phyloP scores from a whole-genome alignment of 1,139 yeast species.

The Zygoascus sp. region DNA sequence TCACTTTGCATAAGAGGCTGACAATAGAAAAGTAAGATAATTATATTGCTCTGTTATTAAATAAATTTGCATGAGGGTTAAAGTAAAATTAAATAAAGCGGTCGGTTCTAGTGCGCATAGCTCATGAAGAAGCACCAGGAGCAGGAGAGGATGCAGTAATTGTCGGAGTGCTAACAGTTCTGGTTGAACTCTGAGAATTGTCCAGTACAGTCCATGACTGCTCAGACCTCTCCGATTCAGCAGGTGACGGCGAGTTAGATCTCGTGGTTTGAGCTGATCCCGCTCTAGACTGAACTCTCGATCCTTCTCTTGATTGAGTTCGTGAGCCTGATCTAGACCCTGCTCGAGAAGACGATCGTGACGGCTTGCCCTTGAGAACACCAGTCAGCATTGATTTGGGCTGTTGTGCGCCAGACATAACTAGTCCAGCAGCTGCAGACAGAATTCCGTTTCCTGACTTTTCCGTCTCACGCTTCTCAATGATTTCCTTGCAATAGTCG shows the following conservation, averaged over 20 bases:
- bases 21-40: too few relatives aligned
- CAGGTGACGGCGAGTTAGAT: slow-evolving; percentile 1
- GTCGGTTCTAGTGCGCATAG: background rate
- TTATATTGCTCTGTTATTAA: background rate
- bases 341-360: background rate
- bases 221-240: slow-evolving; percentile 17
- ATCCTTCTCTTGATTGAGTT: background rate
- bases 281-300: background rate
- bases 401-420: slow-evolving; percentile 1
- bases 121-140: background rate
- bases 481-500: slow-evolving; percentile 55
- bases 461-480: slow-evolving; percentile 16
- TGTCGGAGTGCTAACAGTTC: background rate
- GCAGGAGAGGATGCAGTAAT: background rate
- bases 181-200: background rate
- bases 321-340: background rate
- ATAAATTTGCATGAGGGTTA: background rate
- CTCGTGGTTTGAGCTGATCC: background rate
- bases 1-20: slow-evolving; percentile 89
- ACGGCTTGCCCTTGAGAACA: slow-evolving; percentile 1
- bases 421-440: slow-evolving; percentile 8
- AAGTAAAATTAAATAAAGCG: background rate
- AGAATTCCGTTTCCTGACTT: background rate
- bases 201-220: slow-evolving; percentile 25
- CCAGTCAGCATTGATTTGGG: slow-evolving; percentile 1